Evolutionary conservation across 2,329 filamentous ascomycete species (phyloP).

Genomic region (Ceratocystis lukuohia): DNA sequence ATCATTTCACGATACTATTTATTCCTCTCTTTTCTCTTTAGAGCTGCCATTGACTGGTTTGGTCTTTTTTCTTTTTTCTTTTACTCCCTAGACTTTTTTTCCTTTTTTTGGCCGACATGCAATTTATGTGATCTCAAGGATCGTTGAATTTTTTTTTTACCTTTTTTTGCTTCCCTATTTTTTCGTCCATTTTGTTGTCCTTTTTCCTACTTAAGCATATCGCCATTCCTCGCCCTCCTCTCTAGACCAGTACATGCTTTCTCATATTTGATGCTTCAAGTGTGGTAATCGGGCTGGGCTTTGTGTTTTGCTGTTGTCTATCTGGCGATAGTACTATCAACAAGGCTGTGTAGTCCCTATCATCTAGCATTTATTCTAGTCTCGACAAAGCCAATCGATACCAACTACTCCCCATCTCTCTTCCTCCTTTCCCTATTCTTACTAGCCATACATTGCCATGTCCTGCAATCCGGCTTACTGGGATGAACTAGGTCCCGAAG

Average conservation of each 20-base stretch:
- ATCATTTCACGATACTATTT: constrained; percentile 18
- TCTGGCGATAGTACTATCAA: no score
- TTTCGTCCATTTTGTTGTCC: no score
- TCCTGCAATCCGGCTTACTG: not conserved
- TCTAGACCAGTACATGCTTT: not conserved
- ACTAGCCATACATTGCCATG: not conserved
- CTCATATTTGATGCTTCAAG: no score
- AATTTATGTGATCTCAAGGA: constrained; percentile 8
- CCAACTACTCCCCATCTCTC: not conserved
- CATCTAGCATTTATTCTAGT: no score
- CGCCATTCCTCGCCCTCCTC: not conserved
- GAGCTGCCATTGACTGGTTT: not conserved
- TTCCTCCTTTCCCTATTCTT: not conserved
- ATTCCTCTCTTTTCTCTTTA: not conserved
- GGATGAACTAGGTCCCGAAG: constrained; percentile 2
- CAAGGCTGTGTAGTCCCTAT: no score
- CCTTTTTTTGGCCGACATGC: constrained; percentile 15
- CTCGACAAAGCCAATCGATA: no score
- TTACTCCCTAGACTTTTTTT: constrained; percentile 21
- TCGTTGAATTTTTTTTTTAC: constrained; percentile 13
- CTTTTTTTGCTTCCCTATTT: no score
- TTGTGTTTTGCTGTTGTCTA: no score
- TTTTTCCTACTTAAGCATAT: no score
- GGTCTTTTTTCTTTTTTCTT: constrained; percentile 13
- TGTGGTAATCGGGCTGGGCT: no score